phyloP scores from a whole-genome alignment of 257 asterid genomes.

The Solanum chilense region DNA sequence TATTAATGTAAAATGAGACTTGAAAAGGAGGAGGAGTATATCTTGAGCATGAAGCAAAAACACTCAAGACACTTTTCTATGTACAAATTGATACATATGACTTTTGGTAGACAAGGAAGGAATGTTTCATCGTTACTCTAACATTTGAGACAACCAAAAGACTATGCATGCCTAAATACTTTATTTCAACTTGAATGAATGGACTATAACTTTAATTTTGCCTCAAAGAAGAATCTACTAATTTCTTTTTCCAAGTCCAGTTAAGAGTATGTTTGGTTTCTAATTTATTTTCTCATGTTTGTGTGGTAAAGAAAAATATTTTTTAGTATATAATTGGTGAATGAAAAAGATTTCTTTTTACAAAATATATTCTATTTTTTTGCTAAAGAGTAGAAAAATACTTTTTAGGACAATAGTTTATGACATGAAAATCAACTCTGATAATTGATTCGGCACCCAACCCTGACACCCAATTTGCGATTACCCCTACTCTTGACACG shows the following conservation, averaged over 20 bases:
- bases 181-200: background rate
- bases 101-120: background rate
- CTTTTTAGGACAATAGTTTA: background rate
- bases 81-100: background rate
- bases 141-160: background rate
- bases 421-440: background rate
- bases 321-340: background rate
- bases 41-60: background rate
- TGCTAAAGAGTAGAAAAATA: background rate
- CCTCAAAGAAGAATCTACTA: background rate
- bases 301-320: too few species aligned
- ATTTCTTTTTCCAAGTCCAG: background rate
- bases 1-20: background rate
- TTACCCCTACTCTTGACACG: background rate
- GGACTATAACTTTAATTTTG: background rate
- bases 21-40: background rate
- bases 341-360: background rate
- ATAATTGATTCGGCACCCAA: background rate
- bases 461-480: background rate
- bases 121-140: background rate
- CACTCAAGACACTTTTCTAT: background rate
- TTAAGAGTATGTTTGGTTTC: background rate
- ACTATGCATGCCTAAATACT: background rate
- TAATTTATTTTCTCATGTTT: too few species aligned
- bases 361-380: too few species aligned